phyloP scores from a whole-genome alignment of 768 basidiomycete species.

The Amanita fuliginea region DNA sequence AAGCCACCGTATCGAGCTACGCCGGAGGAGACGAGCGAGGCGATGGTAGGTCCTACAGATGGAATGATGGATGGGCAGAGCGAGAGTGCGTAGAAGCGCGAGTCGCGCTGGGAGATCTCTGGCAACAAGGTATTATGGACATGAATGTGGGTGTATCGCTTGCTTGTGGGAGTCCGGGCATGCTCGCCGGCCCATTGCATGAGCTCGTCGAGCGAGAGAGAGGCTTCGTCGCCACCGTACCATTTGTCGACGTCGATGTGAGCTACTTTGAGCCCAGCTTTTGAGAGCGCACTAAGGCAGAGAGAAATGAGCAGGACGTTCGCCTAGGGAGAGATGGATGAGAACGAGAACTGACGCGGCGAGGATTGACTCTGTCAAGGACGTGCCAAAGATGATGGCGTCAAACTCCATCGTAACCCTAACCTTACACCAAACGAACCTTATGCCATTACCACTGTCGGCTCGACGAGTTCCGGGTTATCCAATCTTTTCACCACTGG shows the following conservation, averaged over 20 bases:
- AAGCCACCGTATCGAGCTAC: conserved; percentile 91
- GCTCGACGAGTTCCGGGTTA: too few relatives aligned
- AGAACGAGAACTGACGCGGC: conserved; percentile 62
- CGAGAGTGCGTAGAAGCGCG: conserved; percentile 77
- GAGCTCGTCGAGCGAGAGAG: conserved; percentile 74
- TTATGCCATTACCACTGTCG: too few relatives aligned
- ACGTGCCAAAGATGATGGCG: conserved; percentile 65
- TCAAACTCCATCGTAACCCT: conserved; percentile 42
- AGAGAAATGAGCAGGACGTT: background rate
- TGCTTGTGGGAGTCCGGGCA: too few relatives aligned
- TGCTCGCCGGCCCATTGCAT: conserved; percentile 44
- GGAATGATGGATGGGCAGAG: conserved; percentile 78
- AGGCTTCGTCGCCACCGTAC: conserved; percentile 80
- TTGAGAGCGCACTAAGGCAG: conserved; percentile 68
- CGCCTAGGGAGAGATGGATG: too few relatives aligned
- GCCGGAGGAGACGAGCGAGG: conserved; percentile 68
- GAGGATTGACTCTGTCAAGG: conserved; percentile 72
- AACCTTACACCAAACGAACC: too few relatives aligned
- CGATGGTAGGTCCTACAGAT: conserved; percentile 67
- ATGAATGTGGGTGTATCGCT: conserved; percentile 30
- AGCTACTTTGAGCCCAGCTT: conserved; percentile 78
- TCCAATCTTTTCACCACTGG: too few relatives aligned
- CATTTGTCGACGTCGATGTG: conserved; percentile 80
- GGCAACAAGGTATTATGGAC: conserved; percentile 27
- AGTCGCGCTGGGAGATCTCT: conserved; percentile 13